These are phyloP conservation scores for Leccinum fallax DNA, from an alignment of 1,284 basidiomycete genomes.

Conservation along the genomic window DNA sequence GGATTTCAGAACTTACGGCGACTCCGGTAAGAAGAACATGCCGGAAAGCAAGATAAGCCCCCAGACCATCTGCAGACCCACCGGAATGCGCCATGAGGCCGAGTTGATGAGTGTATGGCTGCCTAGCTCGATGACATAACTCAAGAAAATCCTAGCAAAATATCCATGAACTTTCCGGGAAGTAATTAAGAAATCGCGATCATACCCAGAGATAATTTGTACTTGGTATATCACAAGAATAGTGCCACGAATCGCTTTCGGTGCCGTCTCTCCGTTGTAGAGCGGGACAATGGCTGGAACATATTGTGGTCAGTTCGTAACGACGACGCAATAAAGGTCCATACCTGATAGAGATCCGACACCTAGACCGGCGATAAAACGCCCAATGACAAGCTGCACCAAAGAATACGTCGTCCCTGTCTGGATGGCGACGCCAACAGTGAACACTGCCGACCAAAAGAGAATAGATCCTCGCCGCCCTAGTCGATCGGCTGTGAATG, in stretches of 20 bases:
- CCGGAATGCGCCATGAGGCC: conserved; percentile 72
- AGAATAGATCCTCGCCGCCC: conserved; percentile 74
- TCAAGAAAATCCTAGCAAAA: conserved; percentile 45
- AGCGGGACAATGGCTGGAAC: conserved; percentile 73
- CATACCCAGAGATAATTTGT: conserved; percentile 70
- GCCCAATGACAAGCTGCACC: conserved; percentile 68
- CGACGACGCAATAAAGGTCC: conserved; percentile 11
- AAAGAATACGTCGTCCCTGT: conserved; percentile 63
- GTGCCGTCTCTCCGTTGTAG: conserved; percentile 81
- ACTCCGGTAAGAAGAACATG: conserved; percentile 78
- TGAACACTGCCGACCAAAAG: conserved; percentile 78
- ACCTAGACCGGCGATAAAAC: conserved; percentile 72
- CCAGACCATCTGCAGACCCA: conserved; percentile 70
- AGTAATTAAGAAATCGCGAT: background rate
- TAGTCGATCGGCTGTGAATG: conserved; percentile 74
- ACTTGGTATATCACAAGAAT: conserved; percentile 77
- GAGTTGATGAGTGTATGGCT: conserved; percentile 61
- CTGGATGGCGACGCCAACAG: conserved; percentile 70
- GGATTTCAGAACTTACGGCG: conserved; percentile 51
- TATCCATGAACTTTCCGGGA: background rate
- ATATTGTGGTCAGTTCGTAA: background rate
- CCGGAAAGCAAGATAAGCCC: conserved; percentile 68
- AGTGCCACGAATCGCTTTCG: conserved; percentile 73
- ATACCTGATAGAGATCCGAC: conserved; percentile 75
- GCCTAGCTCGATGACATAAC: conserved; percentile 26